A percentile compares a stretch with the other conserved stretches of the same genome.
phyloP scores from a whole-genome alignment of 2,329 filamentous ascomycete genomes.

The Aspergillaceae sp. region DNA sequence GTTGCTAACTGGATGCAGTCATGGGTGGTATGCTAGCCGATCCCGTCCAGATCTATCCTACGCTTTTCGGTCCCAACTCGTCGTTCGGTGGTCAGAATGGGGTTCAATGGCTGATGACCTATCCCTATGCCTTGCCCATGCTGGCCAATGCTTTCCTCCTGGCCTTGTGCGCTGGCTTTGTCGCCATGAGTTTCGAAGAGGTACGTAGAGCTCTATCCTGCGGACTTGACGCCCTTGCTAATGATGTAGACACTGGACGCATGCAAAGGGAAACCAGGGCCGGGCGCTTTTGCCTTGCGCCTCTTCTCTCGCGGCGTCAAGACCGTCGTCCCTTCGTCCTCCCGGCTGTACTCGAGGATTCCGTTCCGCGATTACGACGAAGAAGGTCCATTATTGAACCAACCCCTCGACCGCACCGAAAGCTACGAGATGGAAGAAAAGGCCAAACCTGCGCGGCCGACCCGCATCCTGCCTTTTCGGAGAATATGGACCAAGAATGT shows the following conservation, averaged over 20 bases:
- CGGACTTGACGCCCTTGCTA: slow-evolving; percentile 1
- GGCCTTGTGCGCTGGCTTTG: slow-evolving; percentile 43
- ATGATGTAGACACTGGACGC: slow-evolving; percentile 39
- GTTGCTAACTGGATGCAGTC: slow-evolving; percentile 23
- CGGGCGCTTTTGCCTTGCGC: slow-evolving; percentile 28
- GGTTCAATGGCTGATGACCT: slow-evolving; percentile 53
- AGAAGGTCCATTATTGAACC: slow-evolving; percentile 25
- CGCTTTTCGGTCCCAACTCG: slow-evolving; percentile 52
- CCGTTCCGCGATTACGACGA: slow-evolving; percentile 30
- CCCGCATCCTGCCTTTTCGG: slow-evolving; percentile 38
- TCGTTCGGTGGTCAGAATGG: slow-evolving; percentile 48
- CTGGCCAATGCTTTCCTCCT: slow-evolving; percentile 56
- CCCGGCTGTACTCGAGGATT: slow-evolving; percentile 24
- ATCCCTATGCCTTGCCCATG: slow-evolving; percentile 62
- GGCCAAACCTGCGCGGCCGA: slow-evolving; percentile 27
- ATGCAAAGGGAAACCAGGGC: slow-evolving; percentile 40
- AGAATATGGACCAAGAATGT: slow-evolving; percentile 50
- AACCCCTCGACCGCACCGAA: slow-evolving; percentile 22
- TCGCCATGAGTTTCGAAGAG: slow-evolving; percentile 60
- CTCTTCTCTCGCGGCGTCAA: slow-evolving; percentile 20
- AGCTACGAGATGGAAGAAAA: slow-evolving; percentile 33
- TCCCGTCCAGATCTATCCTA: slow-evolving; percentile 54
- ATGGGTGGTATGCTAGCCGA: slow-evolving; percentile 61
- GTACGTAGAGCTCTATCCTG: slow-evolving; percentile 8
- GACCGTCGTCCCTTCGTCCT: slow-evolving; percentile 20